phyloP scores from a whole-genome alignment of 2,329 filamentous ascomycete genomes.

The Curvularia lunata region DNA sequence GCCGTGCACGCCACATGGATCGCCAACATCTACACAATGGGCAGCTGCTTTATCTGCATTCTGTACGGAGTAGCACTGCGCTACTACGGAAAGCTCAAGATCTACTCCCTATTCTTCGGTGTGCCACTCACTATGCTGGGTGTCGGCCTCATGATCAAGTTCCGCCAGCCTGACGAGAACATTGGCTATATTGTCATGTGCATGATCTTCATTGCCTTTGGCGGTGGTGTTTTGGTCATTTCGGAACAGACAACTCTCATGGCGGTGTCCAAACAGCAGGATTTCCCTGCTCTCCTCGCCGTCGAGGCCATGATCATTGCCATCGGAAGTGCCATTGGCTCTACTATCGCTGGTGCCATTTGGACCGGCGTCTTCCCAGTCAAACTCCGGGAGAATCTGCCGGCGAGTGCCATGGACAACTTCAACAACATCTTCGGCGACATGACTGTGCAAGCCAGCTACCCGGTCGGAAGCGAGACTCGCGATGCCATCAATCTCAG shows the following conservation, averaged over 20 bases:
- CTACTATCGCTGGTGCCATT: slow-evolving; percentile 67
- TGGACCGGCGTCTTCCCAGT: slow-evolving; percentile 67
- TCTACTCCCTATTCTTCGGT: slow-evolving; percentile 37
- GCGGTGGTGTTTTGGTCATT: slow-evolving; percentile 44
- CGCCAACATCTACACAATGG: slow-evolving; percentile 50
- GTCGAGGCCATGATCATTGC: slow-evolving; percentile 66
- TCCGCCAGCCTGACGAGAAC: slow-evolving; percentile 44
- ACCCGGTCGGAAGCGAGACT: slow-evolving; percentile 57
- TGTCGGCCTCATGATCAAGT: slow-evolving; percentile 48
- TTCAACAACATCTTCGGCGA: slow-evolving; percentile 57
- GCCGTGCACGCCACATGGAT: slow-evolving; percentile 48
- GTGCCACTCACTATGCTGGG: slow-evolving; percentile 45
- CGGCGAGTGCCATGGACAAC: slow-evolving; percentile 51
- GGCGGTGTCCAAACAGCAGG: slow-evolving; percentile 42
- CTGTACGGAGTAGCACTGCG: slow-evolving; percentile 39
- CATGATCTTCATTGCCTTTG: slow-evolving; percentile 46
- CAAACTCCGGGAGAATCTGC: slow-evolving; percentile 56
- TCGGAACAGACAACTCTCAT: slow-evolving; percentile 45
- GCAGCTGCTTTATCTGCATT: slow-evolving; percentile 40
- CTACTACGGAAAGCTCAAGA: slow-evolving; percentile 41
- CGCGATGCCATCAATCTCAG: slow-evolving; percentile 52
- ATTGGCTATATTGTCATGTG: slow-evolving; percentile 47
- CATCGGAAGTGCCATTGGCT: slow-evolving; percentile 56
- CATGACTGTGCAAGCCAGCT: slow-evolving; percentile 61
- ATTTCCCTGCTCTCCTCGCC: slow-evolving; percentile 42